Percentiles rank a stretch among this genome's conserved stretches.
phyloP scores from a whole-genome alignment of 192 early-diverging fungal genomes.

The Backusella circina region DNA sequence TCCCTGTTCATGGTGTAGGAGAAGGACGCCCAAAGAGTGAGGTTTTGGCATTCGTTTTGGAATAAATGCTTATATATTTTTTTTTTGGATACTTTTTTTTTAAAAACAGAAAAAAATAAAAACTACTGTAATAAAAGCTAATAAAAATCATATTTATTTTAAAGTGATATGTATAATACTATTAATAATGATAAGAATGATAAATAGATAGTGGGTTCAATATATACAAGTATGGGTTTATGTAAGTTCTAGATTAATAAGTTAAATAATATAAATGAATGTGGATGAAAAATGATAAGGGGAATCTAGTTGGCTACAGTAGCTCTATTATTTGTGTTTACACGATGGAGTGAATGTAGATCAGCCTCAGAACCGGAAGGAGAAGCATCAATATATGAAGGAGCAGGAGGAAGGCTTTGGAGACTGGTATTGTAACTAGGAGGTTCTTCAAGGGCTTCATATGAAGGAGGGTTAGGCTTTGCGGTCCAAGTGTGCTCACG shows the following conservation, averaged over 20 bases:
- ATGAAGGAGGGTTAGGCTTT: conserved; percentile 17
- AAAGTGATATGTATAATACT: not conserved
- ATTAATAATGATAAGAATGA: not conserved
- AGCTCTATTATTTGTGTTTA: not conserved
- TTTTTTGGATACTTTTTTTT: not conserved
- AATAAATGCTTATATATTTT: not conserved
- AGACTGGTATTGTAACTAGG: conserved; percentile 16
- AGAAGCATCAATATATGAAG: not conserved
- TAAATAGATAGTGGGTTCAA: not conserved
- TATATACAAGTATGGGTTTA: not conserved
- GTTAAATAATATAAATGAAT: not conserved
- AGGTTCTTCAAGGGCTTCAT: conserved; percentile 17
- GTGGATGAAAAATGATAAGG: not conserved
- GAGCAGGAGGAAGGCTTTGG: conserved; percentile 11
- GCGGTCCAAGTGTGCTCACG: conserved; percentile 22
- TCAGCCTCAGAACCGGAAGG: not conserved
- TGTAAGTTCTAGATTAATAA: not conserved
- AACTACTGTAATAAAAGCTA: not conserved
- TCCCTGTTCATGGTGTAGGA: conserved; percentile 10
- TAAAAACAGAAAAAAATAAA: not conserved
- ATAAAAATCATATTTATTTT: not conserved
- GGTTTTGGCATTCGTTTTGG: not conserved
- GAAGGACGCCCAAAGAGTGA: conserved; percentile 15
- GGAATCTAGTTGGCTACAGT: not conserved
- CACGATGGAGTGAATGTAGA: not conserved